Base-by-base conservation (phyloP, 768 basidiomycete species). In the Mycena leptocephala region DNA sequence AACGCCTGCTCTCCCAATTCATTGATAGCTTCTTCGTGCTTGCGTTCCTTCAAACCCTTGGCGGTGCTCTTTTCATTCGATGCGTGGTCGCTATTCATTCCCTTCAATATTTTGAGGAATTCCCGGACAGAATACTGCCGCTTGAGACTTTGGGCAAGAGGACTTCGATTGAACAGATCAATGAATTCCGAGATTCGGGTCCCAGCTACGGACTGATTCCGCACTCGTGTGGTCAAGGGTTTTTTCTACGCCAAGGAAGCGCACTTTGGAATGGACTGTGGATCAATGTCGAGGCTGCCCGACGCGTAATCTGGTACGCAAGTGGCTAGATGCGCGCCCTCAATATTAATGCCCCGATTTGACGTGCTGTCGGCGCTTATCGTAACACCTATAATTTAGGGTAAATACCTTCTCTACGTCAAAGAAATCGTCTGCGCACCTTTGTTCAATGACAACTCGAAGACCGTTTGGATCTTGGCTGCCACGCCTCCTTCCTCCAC, bases 61-160 rank as follows among this genome's bases (percentile, higher is more conserved):
- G 75, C 78, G 0, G 69, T 70, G 5, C 70, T 69, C 70, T 83
- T 83, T 65, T 83, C 78, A 2, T 39, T 67, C 10, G 46, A 55
- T 18, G 83, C 82, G 63, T 84, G 83, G 55, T 84, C 83, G 0
- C 79, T 74, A 61, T 76, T 75, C 80, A 83, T 82, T 18, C 80
- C 81, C 41, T 72, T 72, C 20, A 81, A 74, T 56, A 70, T 70
- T 5, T 18, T 4, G 39, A 70, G 41, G 16, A 43, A 70, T 9
- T 70, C 56, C n/a, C 41, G 69, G 24, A 70, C 10, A 1, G 69
- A 46, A 35, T 59, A 61, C 16, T 48, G 3, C 22, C 58, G 41
- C 32, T 32, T 22, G 0, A 70, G 14, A 5, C 69, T 56, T 13
- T 26, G 14, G 2, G 69, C 69, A 1, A 70, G 56, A 3, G 69